Percentiles rank a stretch among this genome's conserved stretches.
These are phyloP conservation scores for Arthrobotrys entomopaga DNA, from an alignment of 2,329 filamentous ascomycete species.

Conservation along the genomic window DNA sequence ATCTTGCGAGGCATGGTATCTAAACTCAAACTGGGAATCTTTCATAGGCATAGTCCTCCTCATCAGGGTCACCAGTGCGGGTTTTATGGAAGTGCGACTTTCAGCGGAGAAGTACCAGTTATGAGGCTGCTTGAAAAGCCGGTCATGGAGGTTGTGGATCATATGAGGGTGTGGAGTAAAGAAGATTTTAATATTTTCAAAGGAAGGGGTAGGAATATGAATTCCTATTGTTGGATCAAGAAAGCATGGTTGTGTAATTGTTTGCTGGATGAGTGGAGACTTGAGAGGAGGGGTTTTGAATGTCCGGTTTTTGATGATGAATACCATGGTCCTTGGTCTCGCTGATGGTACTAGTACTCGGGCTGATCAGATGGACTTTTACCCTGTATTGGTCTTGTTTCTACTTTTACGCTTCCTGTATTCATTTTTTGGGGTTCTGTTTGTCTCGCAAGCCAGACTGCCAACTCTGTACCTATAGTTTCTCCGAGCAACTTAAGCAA, in stretches of 20 bases:
- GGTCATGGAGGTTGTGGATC: not conserved
- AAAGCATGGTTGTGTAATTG: slow-evolving; percentile 26
- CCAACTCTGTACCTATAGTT: no score
- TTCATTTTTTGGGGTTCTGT: no score
- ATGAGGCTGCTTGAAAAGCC: slow-evolving; percentile 29
- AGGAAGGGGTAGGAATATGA: slow-evolving; percentile 12
- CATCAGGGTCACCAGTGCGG: not conserved
- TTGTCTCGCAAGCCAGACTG: no score
- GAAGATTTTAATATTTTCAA: not conserved
- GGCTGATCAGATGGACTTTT: not conserved
- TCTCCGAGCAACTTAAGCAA: no score
- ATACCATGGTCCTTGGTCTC: no score
- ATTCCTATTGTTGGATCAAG: slow-evolving; percentile 17
- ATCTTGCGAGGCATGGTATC: slow-evolving; percentile 5
- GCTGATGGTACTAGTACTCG: no score
- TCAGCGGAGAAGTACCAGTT: slow-evolving; percentile 7
- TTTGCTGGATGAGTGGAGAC: slow-evolving; percentile 39
- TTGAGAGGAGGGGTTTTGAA: slow-evolving; percentile 26
- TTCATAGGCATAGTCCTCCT: not conserved
- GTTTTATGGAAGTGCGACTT: not conserved
- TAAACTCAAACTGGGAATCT: not conserved
- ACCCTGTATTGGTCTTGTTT: not conserved
- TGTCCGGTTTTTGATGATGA: slow-evolving; percentile 30
- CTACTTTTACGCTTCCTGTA: no score
- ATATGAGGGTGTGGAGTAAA: not conserved